Conservation (phyloP, 1,139 yeast genomes). For the Nadsonia commutata region DNA sequence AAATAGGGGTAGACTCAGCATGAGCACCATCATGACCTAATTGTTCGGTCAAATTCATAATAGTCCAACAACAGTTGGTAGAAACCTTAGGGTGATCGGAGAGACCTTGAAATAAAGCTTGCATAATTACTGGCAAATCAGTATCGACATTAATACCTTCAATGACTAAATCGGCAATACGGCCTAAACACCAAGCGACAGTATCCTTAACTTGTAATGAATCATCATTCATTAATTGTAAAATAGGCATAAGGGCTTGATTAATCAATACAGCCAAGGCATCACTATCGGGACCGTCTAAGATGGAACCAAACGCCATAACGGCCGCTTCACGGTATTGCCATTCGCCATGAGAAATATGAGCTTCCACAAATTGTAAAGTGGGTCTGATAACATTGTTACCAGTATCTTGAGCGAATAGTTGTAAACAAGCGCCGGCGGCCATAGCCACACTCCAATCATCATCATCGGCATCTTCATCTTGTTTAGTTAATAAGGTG, state of each 20-base stretch:
- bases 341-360: constrained; percentile 55
- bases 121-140: constrained; percentile 54
- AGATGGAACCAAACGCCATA: constrained; percentile 95
- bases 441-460: constrained; percentile 99
- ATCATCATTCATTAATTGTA: constrained; percentile 57
- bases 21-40: constrained; percentile 45
- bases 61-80: constrained; percentile 94
- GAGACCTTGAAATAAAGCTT: constrained; percentile 63
- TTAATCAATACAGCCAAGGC: constrained; percentile 53
- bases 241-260: constrained; percentile 71
- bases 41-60: constrained; percentile 83
- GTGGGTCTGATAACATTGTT: constrained; percentile 77
- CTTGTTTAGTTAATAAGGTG: constrained; percentile 68
- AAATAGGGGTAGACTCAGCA: constrained; percentile 46
- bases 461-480: constrained; percentile 67
- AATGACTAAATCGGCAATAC: constrained; percentile 80
- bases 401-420: constrained; percentile 84
- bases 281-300: constrained; percentile 83
- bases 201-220: constrained; percentile 85
- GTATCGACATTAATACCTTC: constrained; percentile 55
- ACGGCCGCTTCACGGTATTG: constrained; percentile 92
- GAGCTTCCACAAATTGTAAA: constrained; percentile 64
- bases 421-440: constrained; percentile 91
- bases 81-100: constrained; percentile 84
- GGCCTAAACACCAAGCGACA: constrained; percentile 96